Percentiles rank a stretch among this genome's conserved stretches.
Conservation (phyloP, 2,329 filamentous ascomycete genomes). For the Huntiella bhutanensis region DNA sequence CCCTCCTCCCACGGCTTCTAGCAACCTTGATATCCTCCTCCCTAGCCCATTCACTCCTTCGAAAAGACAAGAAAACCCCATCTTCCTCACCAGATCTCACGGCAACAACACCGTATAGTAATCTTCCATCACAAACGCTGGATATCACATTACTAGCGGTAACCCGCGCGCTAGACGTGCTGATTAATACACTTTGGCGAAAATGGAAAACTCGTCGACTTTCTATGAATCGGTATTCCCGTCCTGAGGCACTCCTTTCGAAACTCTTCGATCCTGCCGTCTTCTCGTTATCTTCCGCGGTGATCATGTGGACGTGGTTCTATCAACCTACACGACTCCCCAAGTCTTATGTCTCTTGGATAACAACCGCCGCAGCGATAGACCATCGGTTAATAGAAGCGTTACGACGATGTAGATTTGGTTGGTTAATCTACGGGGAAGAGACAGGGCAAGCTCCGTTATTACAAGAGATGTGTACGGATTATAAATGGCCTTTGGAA, state of each 20-base stretch:
- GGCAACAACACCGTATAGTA: slow-evolving; percentile 20
- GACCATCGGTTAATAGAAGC: slow-evolving; percentile 57
- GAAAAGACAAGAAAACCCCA: slow-evolving; percentile 18
- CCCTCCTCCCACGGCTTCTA: slow-evolving; percentile 25
- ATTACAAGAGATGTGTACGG: slow-evolving; percentile 51
- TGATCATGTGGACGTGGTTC: slow-evolving; percentile 84
- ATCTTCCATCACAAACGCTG: slow-evolving; percentile 36
- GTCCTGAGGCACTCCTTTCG: slow-evolving; percentile 23
- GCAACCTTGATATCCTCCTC: slow-evolving; percentile 38
- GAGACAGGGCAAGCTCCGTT: slow-evolving; percentile 52
- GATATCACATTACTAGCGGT: slow-evolving; percentile 67
- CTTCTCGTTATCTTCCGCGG: slow-evolving; percentile 51
- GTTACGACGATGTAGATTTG: slow-evolving; percentile 44
- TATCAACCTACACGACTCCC: slow-evolving; percentile 56
- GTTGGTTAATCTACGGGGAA: slow-evolving; percentile 50
- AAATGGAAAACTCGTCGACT: slow-evolving; percentile 26
- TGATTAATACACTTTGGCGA: slow-evolving; percentile 47
- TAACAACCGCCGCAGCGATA: slow-evolving; percentile 55
- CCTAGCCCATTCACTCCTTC: slow-evolving; percentile 36
- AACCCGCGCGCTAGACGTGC: slow-evolving; percentile 51
- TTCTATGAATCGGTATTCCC: slow-evolving; percentile 27
- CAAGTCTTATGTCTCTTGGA: slow-evolving; percentile 62
- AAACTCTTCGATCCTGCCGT: slow-evolving; percentile 41
- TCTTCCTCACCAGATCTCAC: not conserved
- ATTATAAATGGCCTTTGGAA: slow-evolving; percentile 46